A percentile compares a stretch with the other conserved stretches of the same genome.
Conservation (phyloP, 768 basidiomycete species). For the Leccinum broughii region DNA sequence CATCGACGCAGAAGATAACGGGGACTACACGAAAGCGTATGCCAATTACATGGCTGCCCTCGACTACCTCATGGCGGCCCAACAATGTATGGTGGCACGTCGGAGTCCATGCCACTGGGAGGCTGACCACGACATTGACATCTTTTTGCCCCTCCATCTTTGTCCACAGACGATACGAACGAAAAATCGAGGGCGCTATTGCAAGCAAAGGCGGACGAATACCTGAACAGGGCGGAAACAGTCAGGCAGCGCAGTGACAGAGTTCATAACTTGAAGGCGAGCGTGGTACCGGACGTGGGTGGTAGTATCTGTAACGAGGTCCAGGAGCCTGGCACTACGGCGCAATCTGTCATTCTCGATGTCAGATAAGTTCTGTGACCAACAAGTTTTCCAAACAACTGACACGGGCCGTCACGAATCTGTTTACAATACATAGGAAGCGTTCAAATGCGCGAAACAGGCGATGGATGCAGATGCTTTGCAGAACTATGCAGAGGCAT, state of each 20-base stretch:
- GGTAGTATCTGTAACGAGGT: neutral
- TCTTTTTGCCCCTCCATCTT: neutral
- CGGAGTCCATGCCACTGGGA: neutral
- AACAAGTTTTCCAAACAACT: neutral
- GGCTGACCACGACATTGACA: neutral
- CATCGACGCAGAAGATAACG: conserved; percentile 85
- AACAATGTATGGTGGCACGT: conserved; percentile 44
- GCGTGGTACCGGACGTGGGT: neutral
- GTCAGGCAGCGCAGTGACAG: conserved; percentile 5
- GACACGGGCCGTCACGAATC: neutral
- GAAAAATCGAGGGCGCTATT: conserved; percentile 21
- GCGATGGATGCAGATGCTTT: conserved; percentile 89
- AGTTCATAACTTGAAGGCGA: neutral
- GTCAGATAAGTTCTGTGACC: conserved; percentile 5
- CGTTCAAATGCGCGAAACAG: conserved; percentile 84
- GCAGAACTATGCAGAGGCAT: conserved; percentile 91
- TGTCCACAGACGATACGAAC: conserved; percentile 13
- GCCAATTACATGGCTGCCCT: conserved; percentile 90
- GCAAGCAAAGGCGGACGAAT: conserved; percentile 21
- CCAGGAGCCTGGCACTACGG: neutral
- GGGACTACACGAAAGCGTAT: conserved; percentile 90
- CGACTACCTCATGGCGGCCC: conserved; percentile 89
- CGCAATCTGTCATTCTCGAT: conserved; percentile 17
- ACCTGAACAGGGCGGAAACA: conserved; percentile 18
- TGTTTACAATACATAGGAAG: conserved; percentile 46